These are phyloP conservation scores for Auricularia sp. DNA, from an alignment of 768 basidiomycete genomes.

Conservation along the genomic window DNA sequence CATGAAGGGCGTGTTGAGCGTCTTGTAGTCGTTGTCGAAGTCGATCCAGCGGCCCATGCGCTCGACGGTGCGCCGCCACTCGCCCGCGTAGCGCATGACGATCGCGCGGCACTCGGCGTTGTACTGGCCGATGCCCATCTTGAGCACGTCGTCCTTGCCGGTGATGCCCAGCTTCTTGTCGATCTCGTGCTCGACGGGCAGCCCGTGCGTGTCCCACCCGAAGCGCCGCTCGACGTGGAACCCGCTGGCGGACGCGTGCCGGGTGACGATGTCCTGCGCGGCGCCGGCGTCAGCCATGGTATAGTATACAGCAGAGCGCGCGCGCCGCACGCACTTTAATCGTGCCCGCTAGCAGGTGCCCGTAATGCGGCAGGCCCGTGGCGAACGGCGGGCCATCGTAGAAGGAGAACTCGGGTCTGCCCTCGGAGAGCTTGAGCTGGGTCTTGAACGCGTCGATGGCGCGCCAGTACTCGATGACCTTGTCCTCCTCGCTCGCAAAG, in stretches of 20 bases:
- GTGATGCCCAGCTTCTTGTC: conserved; percentile 93
- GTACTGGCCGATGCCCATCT: conserved; percentile 94
- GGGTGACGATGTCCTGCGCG: conserved; percentile 89
- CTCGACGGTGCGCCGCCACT: conserved; percentile 93
- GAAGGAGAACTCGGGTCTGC: conserved; percentile 84
- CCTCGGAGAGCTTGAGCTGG: conserved; percentile 83
- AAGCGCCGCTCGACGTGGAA: conserved; percentile 89
- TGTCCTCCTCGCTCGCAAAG: conserved; percentile 82
- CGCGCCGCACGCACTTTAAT: conserved; percentile 56
- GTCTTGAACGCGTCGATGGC: conserved; percentile 98
- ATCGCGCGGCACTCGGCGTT: conserved; percentile 94
- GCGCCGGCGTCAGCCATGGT: not conserved
- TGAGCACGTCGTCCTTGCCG: conserved; percentile 84
- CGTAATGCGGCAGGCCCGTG: conserved; percentile 93
- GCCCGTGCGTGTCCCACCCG: conserved; percentile 98
- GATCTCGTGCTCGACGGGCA: conserved; percentile 98
- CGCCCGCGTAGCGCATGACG: conserved; percentile 91
- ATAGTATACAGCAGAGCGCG: not conserved
- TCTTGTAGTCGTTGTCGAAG: conserved; percentile 99
- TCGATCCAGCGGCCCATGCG: conserved; percentile 99
- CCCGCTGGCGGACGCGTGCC: conserved; percentile 89
- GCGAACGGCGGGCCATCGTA: conserved; percentile 98
- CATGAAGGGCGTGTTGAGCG: conserved; percentile 88
- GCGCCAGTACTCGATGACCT: conserved; percentile 82
- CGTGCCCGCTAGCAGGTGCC: conserved; percentile 85